phyloP scores from a whole-genome alignment of 768 basidiomycete genomes.

The Mrakia blollopis region DNA sequence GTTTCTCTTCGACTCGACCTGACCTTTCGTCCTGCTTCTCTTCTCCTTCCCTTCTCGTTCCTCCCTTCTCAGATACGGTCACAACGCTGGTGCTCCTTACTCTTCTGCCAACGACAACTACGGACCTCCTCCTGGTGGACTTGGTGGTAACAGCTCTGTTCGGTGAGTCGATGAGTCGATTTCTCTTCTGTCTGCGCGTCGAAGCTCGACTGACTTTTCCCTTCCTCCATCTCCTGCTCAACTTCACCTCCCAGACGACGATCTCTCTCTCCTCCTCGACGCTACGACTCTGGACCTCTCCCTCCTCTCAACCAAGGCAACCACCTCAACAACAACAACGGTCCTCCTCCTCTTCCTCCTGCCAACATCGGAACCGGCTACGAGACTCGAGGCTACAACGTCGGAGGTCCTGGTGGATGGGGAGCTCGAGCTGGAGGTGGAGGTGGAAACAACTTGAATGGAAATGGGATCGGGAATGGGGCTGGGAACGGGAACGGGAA shows the following conservation, averaged over 20 bases:
- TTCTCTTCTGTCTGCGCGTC: background rate
- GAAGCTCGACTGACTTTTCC: background rate
- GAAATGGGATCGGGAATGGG: too few relatives aligned
- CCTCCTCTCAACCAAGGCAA: background rate
- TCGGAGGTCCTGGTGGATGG: background rate
- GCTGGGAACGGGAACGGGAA: too few relatives aligned
- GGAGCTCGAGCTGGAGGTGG: background rate
- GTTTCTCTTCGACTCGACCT: background rate
- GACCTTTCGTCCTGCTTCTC: background rate
- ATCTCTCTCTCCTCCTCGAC: slow-evolving; percentile 3
- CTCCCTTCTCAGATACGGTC: slow-evolving; percentile 1
- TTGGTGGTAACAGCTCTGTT: background rate
- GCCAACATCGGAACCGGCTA: background rate
- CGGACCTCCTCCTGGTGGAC: background rate
- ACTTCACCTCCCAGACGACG: background rate
- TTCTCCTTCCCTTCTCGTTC: background rate
- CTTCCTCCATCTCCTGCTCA: background rate
- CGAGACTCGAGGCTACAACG: slow-evolving; percentile 15
- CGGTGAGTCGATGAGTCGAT: too few relatives aligned
- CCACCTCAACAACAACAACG: background rate
- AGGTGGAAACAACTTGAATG: background rate
- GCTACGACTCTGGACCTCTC: slow-evolving; percentile 4
- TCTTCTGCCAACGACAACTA: slow-evolving; percentile 1
- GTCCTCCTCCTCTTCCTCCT: background rate
- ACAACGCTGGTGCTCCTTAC: background rate